Conservation (phyloP, 2,329 filamentous ascomycete species). For the Pseudogymnoascus sp. region DNA sequence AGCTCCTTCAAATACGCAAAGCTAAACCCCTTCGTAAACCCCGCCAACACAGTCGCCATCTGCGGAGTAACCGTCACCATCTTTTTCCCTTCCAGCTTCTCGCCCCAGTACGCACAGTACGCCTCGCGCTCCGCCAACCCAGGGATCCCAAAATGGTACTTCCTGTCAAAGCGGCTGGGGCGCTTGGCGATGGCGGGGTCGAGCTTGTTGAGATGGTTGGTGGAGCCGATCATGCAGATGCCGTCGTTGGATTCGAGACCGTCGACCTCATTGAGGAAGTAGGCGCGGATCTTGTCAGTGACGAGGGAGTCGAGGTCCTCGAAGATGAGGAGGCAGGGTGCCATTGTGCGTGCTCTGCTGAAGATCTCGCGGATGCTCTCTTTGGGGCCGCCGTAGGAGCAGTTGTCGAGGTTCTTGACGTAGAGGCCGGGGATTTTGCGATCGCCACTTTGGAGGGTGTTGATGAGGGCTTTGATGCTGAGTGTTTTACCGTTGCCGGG, state of each 20-base stretch:
- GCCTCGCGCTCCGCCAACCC: slow-evolving; percentile 43
- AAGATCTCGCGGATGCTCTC: slow-evolving; percentile 45
- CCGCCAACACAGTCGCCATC: slow-evolving; percentile 50
- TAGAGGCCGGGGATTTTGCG: slow-evolving; percentile 50
- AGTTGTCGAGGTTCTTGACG: slow-evolving; percentile 41
- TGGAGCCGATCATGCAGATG: slow-evolving; percentile 60
- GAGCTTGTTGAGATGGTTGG: slow-evolving; percentile 56
- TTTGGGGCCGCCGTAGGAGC: slow-evolving; percentile 51
- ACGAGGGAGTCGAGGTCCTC: slow-evolving; percentile 65
- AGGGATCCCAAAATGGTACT: slow-evolving; percentile 56
- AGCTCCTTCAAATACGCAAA: slow-evolving; percentile 65
- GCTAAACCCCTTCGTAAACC: slow-evolving; percentile 55
- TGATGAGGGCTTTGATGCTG: slow-evolving; percentile 62
- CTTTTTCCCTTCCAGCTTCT: slow-evolving; percentile 46
- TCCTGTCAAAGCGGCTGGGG: slow-evolving; percentile 57
- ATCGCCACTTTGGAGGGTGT: slow-evolving; percentile 44
- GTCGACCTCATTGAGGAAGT: slow-evolving; percentile 67
- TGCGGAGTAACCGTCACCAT: slow-evolving; percentile 52
- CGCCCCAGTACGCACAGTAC: slow-evolving; percentile 57
- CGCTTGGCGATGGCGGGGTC: slow-evolving; percentile 60
- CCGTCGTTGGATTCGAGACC: slow-evolving; percentile 62
- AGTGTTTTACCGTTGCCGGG: slow-evolving; percentile 63
- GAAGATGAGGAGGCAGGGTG: slow-evolving; percentile 63
- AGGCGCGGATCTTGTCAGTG: slow-evolving; percentile 49
- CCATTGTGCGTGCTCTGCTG: slow-evolving; percentile 48